A percentile compares a stretch with the other conserved stretches of the same genome.
phyloP scores from a whole-genome alignment of 129 eudicot genomes.

The Flaveria linearis region DNA sequence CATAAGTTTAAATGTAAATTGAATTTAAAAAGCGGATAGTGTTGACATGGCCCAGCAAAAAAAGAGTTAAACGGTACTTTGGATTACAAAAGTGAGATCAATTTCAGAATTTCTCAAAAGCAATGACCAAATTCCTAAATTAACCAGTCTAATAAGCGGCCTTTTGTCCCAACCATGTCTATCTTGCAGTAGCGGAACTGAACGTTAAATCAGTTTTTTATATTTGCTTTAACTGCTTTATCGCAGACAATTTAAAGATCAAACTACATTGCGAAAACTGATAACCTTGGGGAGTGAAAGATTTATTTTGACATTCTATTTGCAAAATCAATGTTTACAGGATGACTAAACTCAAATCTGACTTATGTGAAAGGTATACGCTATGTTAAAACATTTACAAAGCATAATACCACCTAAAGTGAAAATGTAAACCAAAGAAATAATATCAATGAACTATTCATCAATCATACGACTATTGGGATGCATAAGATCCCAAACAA shows the following conservation, averaged over 20 bases:
- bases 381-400: conserved; percentile 34
- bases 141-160: too few relatives aligned
- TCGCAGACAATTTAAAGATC: not conserved
- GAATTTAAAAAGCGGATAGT: too few relatives aligned
- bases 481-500: not conserved
- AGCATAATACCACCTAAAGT: conserved; percentile 34
- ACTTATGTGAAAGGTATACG: conserved; percentile 33
- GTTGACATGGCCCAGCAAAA: too few relatives aligned
- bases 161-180: too few relatives aligned
- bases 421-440: conserved; percentile 20
- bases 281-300: not conserved
- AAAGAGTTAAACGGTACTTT: too few relatives aligned
- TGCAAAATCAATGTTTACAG: conserved; percentile 1
- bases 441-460: conserved; percentile 9
- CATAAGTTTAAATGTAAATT: too few relatives aligned
- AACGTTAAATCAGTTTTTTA: too few relatives aligned
- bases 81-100: too few relatives aligned
- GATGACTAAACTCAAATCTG: conserved; percentile 22
- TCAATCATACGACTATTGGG: conserved; percentile 20
- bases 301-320: not conserved
- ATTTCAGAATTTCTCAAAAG: too few relatives aligned
- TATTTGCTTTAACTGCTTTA: too few relatives aligned
- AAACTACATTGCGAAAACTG: not conserved
- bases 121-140: too few relatives aligned
- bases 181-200: too few relatives aligned